Evolutionary conservation across 208 protist genomes (phyloP).

Genomic region (Acanthamoeba healyi): DNA sequence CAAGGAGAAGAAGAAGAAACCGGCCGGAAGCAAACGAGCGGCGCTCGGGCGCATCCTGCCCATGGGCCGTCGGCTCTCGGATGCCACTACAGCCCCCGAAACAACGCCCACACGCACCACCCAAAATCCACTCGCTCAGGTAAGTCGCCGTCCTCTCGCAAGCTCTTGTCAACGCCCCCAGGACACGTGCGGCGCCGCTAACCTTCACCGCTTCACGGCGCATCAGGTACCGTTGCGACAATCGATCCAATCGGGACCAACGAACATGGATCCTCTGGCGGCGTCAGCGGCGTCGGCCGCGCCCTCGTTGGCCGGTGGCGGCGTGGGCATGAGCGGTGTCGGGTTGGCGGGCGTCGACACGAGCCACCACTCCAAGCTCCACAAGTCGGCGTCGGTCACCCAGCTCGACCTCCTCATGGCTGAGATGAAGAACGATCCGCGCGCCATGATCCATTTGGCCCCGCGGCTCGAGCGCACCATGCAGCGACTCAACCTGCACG

Average conservation of each 20-base stretch:
- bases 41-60: constrained; percentile 43
- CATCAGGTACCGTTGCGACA: neutral
- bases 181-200: neutral
- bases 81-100: neutral
- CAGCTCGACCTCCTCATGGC: constrained; percentile 75
- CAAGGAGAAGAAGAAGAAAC: constrained; percentile 33
- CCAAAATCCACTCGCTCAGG: constrained; percentile 60
- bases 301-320: neutral
- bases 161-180: neutral
- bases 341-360: neutral
- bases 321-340: neutral
- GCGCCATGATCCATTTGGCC: constrained; percentile 61
- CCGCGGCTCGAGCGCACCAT: constrained; percentile 62
- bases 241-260: neutral
- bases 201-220: neutral
- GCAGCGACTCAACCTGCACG: constrained; percentile 60
- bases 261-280: neutral
- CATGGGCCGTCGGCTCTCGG: constrained; percentile 41
- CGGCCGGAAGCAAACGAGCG: neutral
- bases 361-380: neutral
- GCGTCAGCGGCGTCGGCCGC: neutral
- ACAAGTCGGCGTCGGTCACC: constrained; percentile 65
- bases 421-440: constrained; percentile 70
- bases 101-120: neutral
- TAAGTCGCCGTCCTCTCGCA: neutral